phyloP scores from a whole-genome alignment of 805 yeast genomes.

The Schizosaccharomyces cryophilus region DNA sequence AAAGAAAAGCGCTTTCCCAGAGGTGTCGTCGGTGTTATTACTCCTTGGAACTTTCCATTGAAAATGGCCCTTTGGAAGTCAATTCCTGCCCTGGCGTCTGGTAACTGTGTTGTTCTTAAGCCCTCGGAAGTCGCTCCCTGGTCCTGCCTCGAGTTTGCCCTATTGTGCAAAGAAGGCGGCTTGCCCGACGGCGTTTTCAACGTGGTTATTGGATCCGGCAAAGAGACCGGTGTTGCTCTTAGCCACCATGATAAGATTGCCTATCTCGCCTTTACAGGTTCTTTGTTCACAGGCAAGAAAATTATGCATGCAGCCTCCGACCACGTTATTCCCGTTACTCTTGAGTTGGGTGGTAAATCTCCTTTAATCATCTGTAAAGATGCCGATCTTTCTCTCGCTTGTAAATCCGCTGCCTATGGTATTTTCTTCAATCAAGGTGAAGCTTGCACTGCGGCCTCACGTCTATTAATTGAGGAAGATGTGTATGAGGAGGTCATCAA shows the following conservation, averaged over 20 bases:
- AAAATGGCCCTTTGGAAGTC: slow-evolving; percentile 35
- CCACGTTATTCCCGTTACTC: slow-evolving; percentile 38
- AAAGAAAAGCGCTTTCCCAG: neutral
- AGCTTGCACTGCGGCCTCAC: slow-evolving; percentile 54
- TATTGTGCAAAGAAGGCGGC: slow-evolving; percentile 36
- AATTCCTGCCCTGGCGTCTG: slow-evolving; percentile 64
- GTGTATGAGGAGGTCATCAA: slow-evolving; percentile 24
- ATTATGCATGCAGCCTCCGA: slow-evolving; percentile 46
- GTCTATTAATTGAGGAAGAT: slow-evolving; percentile 29
- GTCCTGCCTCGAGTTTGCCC: slow-evolving; percentile 37
- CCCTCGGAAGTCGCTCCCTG: slow-evolving; percentile 58
- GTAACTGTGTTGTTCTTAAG: slow-evolving; percentile 47
- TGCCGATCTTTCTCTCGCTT: slow-evolving; percentile 19
- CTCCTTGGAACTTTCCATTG: slow-evolving; percentile 53
- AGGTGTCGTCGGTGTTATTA: slow-evolving; percentile 39
- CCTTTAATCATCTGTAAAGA: slow-evolving; percentile 38
- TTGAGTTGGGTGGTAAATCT: slow-evolving; percentile 63
- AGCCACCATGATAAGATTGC: slow-evolving; percentile 22
- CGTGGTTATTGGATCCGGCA: slow-evolving; percentile 48
- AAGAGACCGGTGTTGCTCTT: slow-evolving; percentile 1
- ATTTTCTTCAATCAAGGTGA: slow-evolving; percentile 49
- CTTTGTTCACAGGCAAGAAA: slow-evolving; percentile 36
- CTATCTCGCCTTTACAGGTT: slow-evolving; percentile 53
- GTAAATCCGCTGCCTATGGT: slow-evolving; percentile 39
- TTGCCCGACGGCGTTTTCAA: slow-evolving; percentile 58